These are phyloP conservation scores for Diaporthe nobilis DNA, from an alignment of 2,329 filamentous ascomycete species.

Conservation along the genomic window DNA sequence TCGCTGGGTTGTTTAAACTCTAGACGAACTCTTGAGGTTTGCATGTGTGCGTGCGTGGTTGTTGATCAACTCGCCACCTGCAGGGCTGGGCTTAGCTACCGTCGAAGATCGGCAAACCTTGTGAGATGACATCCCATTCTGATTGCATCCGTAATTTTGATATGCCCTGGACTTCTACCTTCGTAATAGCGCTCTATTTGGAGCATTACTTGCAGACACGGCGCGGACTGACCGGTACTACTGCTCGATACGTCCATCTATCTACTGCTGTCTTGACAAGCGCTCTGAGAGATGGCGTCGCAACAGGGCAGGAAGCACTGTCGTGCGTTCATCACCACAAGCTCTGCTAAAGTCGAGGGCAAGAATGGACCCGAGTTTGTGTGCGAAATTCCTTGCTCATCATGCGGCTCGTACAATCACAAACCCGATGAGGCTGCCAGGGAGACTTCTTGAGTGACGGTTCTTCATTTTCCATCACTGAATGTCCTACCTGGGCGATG, in stretches of 20 bases:
- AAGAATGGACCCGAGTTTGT: background rate
- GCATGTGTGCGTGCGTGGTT: background rate
- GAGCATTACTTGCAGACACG: background rate
- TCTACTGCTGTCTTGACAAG: background rate
- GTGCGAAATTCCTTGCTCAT: background rate
- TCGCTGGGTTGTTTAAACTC: background rate
- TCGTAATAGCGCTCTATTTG: too few relatives aligned
- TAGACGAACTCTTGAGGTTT: background rate
- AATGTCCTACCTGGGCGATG: too few relatives aligned
- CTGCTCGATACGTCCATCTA: background rate
- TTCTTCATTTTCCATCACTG: background rate
- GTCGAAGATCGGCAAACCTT: conserved; percentile 11
- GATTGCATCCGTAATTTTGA: background rate
- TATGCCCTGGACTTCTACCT: too few relatives aligned
- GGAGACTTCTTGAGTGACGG: background rate
- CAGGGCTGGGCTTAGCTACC: background rate
- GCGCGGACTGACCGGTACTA: background rate
- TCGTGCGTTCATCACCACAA: background rate
- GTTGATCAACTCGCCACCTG: conserved; percentile 5
- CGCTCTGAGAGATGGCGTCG: too few relatives aligned
- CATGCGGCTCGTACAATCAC: background rate
- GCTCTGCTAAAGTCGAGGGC: background rate
- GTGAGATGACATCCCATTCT: background rate
- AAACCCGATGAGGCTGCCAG: background rate
- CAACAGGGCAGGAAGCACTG: too few relatives aligned